Conservation (phyloP, 208 protist species). For the Crithidia brevicula region DNA sequence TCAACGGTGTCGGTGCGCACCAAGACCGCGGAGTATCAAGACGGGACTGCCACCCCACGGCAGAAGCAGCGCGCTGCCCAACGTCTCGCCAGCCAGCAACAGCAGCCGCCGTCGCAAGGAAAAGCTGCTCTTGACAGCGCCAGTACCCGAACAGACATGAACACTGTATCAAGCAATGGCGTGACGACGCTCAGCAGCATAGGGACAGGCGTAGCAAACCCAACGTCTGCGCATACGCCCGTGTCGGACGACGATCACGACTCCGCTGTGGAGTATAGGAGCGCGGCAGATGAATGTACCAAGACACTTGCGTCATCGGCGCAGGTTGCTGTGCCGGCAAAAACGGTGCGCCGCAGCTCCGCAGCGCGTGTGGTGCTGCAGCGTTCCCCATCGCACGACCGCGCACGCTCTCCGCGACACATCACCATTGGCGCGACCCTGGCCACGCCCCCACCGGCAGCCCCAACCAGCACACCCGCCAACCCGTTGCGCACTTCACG, state of each 20-base stretch:
- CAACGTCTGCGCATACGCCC: not conserved
- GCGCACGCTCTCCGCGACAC: conserved; percentile 4
- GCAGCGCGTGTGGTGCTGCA: not conserved
- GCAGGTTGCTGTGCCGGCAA: not conserved
- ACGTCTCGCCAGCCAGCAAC: conserved; percentile 5
- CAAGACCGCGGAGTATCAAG: not conserved
- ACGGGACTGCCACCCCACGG: not conserved
- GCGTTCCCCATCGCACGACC: not conserved
- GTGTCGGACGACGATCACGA: not conserved
- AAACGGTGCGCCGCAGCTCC: not conserved
- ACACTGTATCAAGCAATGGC: conserved; percentile 6
- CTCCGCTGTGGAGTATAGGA: no score
- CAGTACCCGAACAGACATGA: not conserved
- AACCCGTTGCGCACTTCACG: not conserved
- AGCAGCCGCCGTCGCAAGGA: no score
- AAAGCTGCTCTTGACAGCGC: not conserved
- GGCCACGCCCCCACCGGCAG: not conserved
- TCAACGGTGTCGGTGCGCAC: not conserved
- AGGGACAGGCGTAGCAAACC: not conserved
- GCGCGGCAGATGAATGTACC: no score
- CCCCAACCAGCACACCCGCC: not conserved
- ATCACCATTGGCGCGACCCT: conserved; percentile 2
- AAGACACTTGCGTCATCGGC: no score
- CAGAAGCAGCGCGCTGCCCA: conserved; percentile 18
- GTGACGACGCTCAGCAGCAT: not conserved